phyloP scores from a whole-genome alignment of 2,329 filamentous ascomycete genomes.

The Passalora sequoiae region DNA sequence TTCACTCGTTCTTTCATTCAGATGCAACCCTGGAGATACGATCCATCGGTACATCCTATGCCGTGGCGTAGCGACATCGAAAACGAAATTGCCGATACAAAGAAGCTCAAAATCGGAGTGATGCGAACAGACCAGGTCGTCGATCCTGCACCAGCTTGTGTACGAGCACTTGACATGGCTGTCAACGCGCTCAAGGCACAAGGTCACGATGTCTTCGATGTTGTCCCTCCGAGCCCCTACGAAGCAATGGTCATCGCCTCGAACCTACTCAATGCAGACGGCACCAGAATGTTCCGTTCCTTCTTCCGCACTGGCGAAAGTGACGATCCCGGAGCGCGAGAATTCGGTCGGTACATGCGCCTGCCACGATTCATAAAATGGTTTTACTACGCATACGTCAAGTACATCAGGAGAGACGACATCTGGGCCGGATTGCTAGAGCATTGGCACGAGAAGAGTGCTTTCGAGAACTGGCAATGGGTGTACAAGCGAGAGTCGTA shows the following conservation, averaged over 20 bases:
- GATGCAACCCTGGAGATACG: slow-evolving; percentile 86
- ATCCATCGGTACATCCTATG: slow-evolving; percentile 80
- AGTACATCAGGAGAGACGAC: slow-evolving; percentile 69
- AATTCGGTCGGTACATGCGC: slow-evolving; percentile 68
- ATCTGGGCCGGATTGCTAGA: slow-evolving; percentile 74
- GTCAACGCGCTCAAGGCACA: slow-evolving; percentile 62
- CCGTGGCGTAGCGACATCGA: slow-evolving; percentile 64
- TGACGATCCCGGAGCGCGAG: slow-evolving; percentile 70
- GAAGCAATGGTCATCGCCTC: slow-evolving; percentile 71
- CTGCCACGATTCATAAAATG: slow-evolving; percentile 72
- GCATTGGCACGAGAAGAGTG: slow-evolving; percentile 67
- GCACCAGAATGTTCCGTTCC: slow-evolving; percentile 71
- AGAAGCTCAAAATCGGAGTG: slow-evolving; percentile 66
- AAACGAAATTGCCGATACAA: slow-evolving; percentile 57
- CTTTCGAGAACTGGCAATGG: slow-evolving; percentile 76
- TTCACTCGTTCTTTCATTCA: slow-evolving; percentile 73
- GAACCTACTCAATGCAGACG: slow-evolving; percentile 77
- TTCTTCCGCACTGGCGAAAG: slow-evolving; percentile 73
- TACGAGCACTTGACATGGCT: slow-evolving; percentile 66
- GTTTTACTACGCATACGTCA: slow-evolving; percentile 85
- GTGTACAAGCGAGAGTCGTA: slow-evolving; percentile 72
- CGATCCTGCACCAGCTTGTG: slow-evolving; percentile 78
- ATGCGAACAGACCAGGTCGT: slow-evolving; percentile 70
- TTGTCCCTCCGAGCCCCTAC: slow-evolving; percentile 55
- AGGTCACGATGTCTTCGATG: slow-evolving; percentile 68